A percentile compares a stretch with the other conserved stretches of the same genome.
Conservation (phyloP, 1,139 yeast species). For the Candida sp. region DNA sequence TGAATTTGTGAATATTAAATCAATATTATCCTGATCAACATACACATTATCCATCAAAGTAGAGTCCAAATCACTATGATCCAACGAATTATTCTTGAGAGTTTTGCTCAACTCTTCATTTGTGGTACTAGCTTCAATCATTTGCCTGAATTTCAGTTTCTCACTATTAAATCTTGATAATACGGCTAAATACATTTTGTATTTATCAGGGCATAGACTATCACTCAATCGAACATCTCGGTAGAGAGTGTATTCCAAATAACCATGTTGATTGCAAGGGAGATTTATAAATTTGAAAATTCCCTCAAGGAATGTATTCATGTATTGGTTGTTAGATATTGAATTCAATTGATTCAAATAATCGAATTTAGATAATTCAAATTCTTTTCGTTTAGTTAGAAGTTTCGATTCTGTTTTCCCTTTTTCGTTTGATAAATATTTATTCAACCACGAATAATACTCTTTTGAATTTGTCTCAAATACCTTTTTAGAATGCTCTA, state of each 20-base stretch:
- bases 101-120: conserved; percentile 40
- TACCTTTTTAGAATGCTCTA: conserved; percentile 35
- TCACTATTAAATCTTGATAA: conserved; percentile 41
- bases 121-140: conserved; percentile 39
- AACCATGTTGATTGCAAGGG: conserved; percentile 10
- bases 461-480: conserved; percentile 75
- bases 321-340: conserved; percentile 49
- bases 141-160: conserved; percentile 39
- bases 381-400: conserved; percentile 53
- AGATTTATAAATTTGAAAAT: conserved; percentile 34
- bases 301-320: conserved; percentile 37
- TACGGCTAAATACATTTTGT: conserved; percentile 30
- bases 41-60: conserved; percentile 14
- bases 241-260: conserved; percentile 18
- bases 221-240: conserved; percentile 20
- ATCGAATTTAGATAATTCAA: conserved; percentile 70
- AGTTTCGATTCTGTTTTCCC: conserved; percentile 62
- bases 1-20: conserved; percentile 20
- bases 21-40: conserved; percentile 30
- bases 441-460: conserved; percentile 71
- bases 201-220: conserved; percentile 21
- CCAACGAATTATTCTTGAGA: conserved; percentile 27
- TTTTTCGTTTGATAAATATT: conserved; percentile 65
- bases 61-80: conserved; percentile 8
- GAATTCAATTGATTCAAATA: conserved; percentile 65